Conservation (phyloP, 768 basidiomycete genomes). For the Glaciozyma antarctica region DNA sequence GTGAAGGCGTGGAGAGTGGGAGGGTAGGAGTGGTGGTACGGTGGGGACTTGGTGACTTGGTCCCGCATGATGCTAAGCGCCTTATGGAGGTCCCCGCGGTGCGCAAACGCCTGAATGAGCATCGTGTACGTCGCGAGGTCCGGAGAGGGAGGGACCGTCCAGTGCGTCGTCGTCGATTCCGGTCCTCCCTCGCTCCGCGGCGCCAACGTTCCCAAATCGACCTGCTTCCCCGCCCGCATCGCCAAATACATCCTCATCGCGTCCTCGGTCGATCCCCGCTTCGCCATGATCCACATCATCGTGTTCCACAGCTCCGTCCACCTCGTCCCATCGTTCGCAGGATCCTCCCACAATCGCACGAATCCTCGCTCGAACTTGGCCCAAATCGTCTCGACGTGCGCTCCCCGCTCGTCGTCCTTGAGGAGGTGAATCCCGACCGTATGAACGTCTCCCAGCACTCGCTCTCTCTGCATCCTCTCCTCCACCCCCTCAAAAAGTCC, state of each 20-base stretch:
- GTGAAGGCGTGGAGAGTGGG: constrained; percentile 55
- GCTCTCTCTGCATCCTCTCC: constrained; percentile 1
- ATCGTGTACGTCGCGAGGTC: constrained; percentile 58
- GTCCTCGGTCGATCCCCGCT: constrained; percentile 5
- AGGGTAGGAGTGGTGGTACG: constrained; percentile 34
- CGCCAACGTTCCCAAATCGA: background rate
- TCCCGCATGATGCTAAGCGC: constrained; percentile 57
- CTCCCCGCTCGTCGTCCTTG: constrained; percentile 1
- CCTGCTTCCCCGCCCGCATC: constrained; percentile 4
- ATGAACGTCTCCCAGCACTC: background rate
- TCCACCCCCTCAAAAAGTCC: constrained; percentile 20
- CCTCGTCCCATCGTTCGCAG: background rate
- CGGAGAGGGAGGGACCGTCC: constrained; percentile 44
- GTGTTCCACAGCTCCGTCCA: constrained; percentile 8
- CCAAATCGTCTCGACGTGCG: constrained; percentile 3
- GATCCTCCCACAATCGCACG: background rate
- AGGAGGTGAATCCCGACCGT: constrained; percentile 2
- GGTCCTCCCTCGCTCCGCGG: background rate
- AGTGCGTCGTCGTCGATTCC: constrained; percentile 39
- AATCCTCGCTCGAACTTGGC: constrained; percentile 6
- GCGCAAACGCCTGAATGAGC: constrained; percentile 61
- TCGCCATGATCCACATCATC: constrained; percentile 7
- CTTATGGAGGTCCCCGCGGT: constrained; percentile 56
- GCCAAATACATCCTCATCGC: constrained; percentile 6
- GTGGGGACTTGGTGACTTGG: constrained; percentile 38